These are phyloP conservation scores for Logfia minima DNA, from an alignment of 129 eudicot genomes.

Conservation along the genomic window DNA sequence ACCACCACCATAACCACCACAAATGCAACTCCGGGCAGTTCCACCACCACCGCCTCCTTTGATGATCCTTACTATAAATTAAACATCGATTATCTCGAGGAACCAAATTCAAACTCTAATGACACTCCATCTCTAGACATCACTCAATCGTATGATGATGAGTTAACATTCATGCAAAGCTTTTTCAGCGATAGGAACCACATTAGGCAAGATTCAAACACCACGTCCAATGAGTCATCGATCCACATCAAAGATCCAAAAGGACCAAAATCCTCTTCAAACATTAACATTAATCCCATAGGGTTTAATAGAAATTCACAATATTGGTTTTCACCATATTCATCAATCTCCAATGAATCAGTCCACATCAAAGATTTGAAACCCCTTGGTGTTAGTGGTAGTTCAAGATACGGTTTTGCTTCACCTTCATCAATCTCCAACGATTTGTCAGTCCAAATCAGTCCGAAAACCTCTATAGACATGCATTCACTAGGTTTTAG, in stretches of 20 bases:
- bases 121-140: conserved; percentile 44
- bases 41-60: conserved; percentile 27
- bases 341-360: conserved; percentile 16
- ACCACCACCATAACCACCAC: conserved; percentile 6
- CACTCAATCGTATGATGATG: conserved; percentile 46
- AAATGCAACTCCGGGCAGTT: conserved; percentile 11
- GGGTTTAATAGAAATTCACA: conserved; percentile 14
- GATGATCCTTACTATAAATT: conserved; percentile 22
- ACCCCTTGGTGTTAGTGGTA: conserved; percentile 12
- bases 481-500: conserved; percentile 27
- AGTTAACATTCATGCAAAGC: conserved; percentile 52
- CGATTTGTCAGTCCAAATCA: conserved; percentile 11
- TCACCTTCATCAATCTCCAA: conserved; percentile 30
- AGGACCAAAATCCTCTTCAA: conserved; percentile 18
- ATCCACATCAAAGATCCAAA: background rate
- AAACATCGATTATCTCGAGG: conserved; percentile 27
- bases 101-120: conserved; percentile 24
- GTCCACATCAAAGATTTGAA: conserved; percentile 1
- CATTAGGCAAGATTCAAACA: conserved; percentile 12
- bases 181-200: conserved; percentile 35
- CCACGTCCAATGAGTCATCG: background rate
- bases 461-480: conserved; percentile 15
- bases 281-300: conserved; percentile 8
- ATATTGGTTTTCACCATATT: conserved; percentile 16
- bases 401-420: conserved; percentile 6